These are phyloP conservation scores for Discostella stelligeroides DNA, from an alignment of 108 stramenopile species.

Conservation along the genomic window DNA sequence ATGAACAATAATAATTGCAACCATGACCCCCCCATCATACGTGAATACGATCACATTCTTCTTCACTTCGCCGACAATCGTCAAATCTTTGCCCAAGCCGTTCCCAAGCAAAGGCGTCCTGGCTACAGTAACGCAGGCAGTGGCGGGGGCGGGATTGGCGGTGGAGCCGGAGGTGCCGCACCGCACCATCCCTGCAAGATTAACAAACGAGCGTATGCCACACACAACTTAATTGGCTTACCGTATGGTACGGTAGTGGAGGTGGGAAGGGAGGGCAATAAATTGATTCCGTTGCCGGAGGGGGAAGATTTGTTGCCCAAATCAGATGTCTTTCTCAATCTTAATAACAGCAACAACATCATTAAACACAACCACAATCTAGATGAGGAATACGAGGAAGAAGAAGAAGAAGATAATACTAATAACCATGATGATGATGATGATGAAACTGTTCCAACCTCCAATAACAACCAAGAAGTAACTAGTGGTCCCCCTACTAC, in stretches of 20 bases:
- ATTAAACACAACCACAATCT: too few species aligned
- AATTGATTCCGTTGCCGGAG: constrained; percentile 59
- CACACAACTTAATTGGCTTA: constrained; percentile 66
- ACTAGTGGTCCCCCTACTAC: background rate
- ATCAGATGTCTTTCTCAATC: background rate
- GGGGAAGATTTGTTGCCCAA: constrained; percentile 70
- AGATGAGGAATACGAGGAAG: background rate
- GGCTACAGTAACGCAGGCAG: background rate
- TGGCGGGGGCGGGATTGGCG: background rate
- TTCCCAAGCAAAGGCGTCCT: constrained; percentile 6
- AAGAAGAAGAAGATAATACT: constrained; percentile 32
- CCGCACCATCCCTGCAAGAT: constrained; percentile 70
- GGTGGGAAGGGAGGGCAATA: constrained; percentile 33
- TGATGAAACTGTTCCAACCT: too few species aligned
- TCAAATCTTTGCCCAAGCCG: constrained; percentile 73
- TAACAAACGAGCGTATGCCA: constrained; percentile 73
- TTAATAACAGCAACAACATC: background rate
- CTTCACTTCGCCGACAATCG: constrained; percentile 75
- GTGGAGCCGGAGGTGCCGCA: background rate
- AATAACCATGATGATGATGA: background rate
- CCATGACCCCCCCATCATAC: constrained; percentile 42
- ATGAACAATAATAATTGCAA: background rate
- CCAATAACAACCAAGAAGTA: background rate
- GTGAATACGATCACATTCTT: constrained; percentile 68
- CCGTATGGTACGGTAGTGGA: constrained; percentile 87